Conservation (phyloP, 345 rosid species). For the Lumnitzera racemosa region DNA sequence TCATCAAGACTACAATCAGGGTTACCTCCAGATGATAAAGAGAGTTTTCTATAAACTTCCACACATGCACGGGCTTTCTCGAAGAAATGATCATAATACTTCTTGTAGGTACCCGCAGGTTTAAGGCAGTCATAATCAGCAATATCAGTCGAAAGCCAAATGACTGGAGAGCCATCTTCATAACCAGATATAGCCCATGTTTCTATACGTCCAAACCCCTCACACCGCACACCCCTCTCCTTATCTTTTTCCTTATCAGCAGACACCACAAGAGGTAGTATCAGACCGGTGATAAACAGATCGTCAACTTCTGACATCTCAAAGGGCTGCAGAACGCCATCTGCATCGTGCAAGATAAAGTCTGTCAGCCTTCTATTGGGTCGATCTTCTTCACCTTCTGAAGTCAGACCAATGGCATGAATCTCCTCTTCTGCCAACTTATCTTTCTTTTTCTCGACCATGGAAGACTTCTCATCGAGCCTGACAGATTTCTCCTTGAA, state of each 20-base stretch:
- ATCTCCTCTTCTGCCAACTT: constrained; percentile 46
- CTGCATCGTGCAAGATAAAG: constrained; percentile 35
- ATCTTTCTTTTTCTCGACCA: constrained; percentile 40
- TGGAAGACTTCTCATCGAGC: constrained; percentile 27
- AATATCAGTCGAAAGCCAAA: constrained; percentile 58
- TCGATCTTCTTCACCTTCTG: constrained; percentile 20
- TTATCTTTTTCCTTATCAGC: constrained; percentile 37
- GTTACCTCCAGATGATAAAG: constrained; percentile 46
- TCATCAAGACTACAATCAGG: constrained; percentile 56
- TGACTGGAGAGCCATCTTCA: constrained; percentile 51
- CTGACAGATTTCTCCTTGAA: constrained; percentile 53
- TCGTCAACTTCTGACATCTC: constrained; percentile 56
- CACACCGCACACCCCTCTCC: constrained; percentile 38
- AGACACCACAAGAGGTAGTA: constrained; percentile 37
- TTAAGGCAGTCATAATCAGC: constrained; percentile 55
- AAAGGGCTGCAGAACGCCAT: constrained; percentile 20
- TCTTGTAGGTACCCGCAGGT: constrained; percentile 46
- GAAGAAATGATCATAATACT: constrained; percentile 36
- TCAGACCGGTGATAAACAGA: constrained; percentile 42
- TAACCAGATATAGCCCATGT: constrained; percentile 63
- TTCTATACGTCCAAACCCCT: constrained; percentile 45
- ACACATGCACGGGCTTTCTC: constrained; percentile 52
- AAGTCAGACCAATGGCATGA: constrained; percentile 31
- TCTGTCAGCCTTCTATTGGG: constrained; percentile 52
- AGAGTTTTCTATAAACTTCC: constrained; percentile 54